These are phyloP conservation scores for Smithsoniella earleae DNA, from an alignment of 163 green algal species.

Conservation along the genomic window DNA sequence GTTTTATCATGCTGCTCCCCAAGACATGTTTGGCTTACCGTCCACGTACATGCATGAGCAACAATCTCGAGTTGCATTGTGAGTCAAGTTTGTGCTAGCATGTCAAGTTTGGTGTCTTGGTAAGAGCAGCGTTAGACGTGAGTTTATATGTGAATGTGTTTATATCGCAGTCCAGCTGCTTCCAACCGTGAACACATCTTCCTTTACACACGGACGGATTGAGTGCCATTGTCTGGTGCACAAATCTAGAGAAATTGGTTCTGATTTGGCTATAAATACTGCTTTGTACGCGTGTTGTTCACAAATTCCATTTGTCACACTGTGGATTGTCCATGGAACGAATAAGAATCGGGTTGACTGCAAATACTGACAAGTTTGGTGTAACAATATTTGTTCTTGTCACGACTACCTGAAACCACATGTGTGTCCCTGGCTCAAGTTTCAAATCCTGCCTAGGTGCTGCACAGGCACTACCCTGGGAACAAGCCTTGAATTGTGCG, in stretches of 20 bases:
- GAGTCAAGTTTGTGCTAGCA: not conserved
- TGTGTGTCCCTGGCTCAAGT: too few relatives aligned
- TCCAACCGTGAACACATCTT: too few relatives aligned
- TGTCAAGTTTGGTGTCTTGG: not conserved
- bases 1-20: not conserved
- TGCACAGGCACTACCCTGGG: too few relatives aligned
- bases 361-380: too few relatives aligned
- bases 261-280: not conserved
- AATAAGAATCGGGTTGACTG: too few relatives aligned
- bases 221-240: not conserved
- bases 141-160: not conserved
- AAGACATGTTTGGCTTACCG: not conserved
- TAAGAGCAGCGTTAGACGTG: not conserved
- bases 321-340: too few relatives aligned
- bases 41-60: not conserved
- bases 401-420: not conserved
- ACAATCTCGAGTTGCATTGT: conserved; percentile 10
- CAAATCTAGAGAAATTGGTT: too few relatives aligned
- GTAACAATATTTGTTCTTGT: not conserved
- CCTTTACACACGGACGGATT: too few relatives aligned
- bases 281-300: not conserved
- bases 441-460: too few relatives aligned
- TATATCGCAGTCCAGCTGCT: not conserved
- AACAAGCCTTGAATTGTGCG: too few relatives aligned
- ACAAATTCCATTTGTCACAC: too few relatives aligned